These are phyloP conservation scores for Aethionema arabicum DNA, from an alignment of 345 rosid genomes.

Conservation along the genomic window DNA sequence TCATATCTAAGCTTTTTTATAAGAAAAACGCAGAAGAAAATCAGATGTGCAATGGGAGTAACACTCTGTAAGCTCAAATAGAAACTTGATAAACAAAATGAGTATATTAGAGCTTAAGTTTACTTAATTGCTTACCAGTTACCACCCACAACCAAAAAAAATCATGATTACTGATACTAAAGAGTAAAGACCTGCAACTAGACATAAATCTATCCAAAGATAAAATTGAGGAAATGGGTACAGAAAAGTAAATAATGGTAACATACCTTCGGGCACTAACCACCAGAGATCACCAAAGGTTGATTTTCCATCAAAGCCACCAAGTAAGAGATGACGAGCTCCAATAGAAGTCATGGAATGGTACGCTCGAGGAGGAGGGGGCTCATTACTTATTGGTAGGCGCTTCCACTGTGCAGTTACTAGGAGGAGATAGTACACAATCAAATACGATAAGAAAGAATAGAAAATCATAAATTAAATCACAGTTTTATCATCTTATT, in stretches of 20 bases:
- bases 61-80: constrained; percentile 4
- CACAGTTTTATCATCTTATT: constrained; percentile 19
- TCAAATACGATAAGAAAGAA: constrained; percentile 6
- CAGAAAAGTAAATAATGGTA: constrained; percentile 14
- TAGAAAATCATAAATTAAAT: neutral
- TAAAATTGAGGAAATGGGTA: neutral
- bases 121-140: constrained; percentile 9
- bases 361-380: constrained; percentile 95
- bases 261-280: constrained; percentile 90
- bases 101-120: neutral
- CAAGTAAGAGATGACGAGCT: constrained; percentile 75
- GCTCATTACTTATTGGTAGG: constrained; percentile 60
- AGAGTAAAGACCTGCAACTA: constrained; percentile 5
- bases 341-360: constrained; percentile 78
- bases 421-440: constrained; percentile 29
- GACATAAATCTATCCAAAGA: constrained; percentile 1
- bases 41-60: neutral
- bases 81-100: constrained; percentile 1
- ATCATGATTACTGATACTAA: constrained; percentile 2
- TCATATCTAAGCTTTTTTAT: constrained; percentile 3
- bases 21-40: constrained; percentile 2
- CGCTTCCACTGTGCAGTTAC: constrained; percentile 98
- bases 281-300: constrained; percentile 96
- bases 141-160: too few relatives aligned
- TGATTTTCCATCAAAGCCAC: constrained; percentile 93